phyloP scores from a whole-genome alignment of 2,329 filamentous ascomycete species.

The Colletotrichum cordylinicola region DNA sequence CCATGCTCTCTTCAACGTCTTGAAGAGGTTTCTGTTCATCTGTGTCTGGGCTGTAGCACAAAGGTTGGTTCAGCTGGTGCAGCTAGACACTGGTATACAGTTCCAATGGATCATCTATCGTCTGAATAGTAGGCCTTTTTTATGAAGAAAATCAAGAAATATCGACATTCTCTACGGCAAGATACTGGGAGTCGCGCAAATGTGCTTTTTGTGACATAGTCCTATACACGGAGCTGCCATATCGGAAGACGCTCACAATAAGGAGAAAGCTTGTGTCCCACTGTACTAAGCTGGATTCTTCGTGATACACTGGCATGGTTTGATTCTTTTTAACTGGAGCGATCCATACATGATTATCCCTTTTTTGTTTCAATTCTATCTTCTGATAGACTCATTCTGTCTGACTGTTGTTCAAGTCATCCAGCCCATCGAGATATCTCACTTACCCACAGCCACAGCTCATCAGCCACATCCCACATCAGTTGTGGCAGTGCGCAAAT shows the following conservation, averaged over 20 bases:
- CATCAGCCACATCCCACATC: neutral
- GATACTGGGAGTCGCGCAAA: neutral
- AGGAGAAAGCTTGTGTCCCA: neutral
- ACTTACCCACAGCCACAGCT: neutral
- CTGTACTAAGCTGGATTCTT: rapidly evolving
- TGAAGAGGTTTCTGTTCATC: too few species aligned
- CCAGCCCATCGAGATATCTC: neutral
- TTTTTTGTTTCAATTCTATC: rapidly evolving
- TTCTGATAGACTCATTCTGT: neutral
- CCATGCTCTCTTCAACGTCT: too few species aligned
- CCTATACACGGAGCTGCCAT: neutral
- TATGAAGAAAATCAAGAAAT: neutral
- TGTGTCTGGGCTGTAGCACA: too few species aligned
- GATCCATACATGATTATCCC: neutral
- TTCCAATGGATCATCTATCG: too few species aligned
- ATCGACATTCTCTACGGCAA: neutral
- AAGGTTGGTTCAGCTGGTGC: too few species aligned
- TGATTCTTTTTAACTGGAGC: neutral
- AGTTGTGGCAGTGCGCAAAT: neutral
- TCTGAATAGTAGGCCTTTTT: neutral
- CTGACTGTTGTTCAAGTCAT: too few species aligned
- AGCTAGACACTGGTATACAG: too few species aligned
- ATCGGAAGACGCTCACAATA: neutral
- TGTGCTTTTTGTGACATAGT: neutral
- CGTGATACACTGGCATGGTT: rapidly evolving